A percentile compares a stretch with the other conserved stretches of the same genome.
Evolutionary conservation across 768 basidiomycete genomes (phyloP).

Genomic region (Leccinum truebloodii): DNA sequence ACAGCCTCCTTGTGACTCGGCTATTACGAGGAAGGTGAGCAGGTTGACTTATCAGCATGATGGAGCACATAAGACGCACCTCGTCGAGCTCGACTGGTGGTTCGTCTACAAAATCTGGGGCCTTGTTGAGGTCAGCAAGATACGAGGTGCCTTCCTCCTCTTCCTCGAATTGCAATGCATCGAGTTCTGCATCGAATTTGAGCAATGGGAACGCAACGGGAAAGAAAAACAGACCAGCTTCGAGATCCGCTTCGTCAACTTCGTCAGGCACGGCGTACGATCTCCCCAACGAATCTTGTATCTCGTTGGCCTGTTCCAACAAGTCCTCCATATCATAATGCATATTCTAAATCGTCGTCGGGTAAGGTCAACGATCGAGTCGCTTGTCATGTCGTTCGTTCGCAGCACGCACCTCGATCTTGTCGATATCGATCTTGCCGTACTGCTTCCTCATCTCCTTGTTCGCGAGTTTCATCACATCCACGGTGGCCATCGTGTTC

Average conservation of each 20-base stretch:
- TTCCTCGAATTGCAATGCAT: constrained; percentile 88
- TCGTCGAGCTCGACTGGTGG: constrained; percentile 70
- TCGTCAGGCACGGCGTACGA: constrained; percentile 98
- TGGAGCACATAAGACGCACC: constrained; percentile 38
- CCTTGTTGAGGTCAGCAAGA: constrained; percentile 80
- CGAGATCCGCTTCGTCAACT: constrained; percentile 94
- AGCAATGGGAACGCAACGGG: constrained; percentile 1
- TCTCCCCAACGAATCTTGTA: constrained; percentile 90
- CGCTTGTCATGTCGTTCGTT: neutral
- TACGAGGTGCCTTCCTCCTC: constrained; percentile 93
- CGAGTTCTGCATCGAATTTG: constrained; percentile 66
- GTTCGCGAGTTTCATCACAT: constrained; percentile 94
- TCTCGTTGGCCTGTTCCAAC: constrained; percentile 95
- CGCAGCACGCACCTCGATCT: constrained; percentile 79
- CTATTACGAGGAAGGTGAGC: constrained; percentile 28
- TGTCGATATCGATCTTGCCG: constrained; percentile 95
- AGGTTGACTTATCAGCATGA: neutral
- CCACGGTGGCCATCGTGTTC: constrained; percentile 98
- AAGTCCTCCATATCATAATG: constrained; percentile 99
- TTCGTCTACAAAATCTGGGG: constrained; percentile 92
- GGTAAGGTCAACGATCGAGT: neutral
- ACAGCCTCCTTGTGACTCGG: constrained; percentile 54
- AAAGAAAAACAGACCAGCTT: constrained; percentile 68
- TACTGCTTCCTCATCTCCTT: constrained; percentile 97
- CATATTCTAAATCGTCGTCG: constrained; percentile 60